Evolutionary conservation across 2,329 filamentous ascomycete species (phyloP).

Genomic region (Microsporum ferrugineum): DNA sequence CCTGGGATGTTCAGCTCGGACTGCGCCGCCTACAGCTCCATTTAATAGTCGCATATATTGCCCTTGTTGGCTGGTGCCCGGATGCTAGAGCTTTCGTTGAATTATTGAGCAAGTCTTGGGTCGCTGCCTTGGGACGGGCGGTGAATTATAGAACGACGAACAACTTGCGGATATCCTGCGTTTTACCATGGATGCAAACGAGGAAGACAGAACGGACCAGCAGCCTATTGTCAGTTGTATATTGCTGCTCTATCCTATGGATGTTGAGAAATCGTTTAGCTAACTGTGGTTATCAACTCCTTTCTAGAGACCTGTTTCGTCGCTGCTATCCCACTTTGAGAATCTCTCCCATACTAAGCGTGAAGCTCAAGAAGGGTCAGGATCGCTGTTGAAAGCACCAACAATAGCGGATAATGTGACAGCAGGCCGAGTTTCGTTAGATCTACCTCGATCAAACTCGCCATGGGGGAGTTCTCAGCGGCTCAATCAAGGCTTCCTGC

Average conservation of each 20-base stretch:
- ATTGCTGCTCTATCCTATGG: background rate
- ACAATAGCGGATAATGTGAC: slow-evolving; percentile 22
- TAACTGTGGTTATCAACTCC: slow-evolving; percentile 7
- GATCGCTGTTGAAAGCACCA: slow-evolving; percentile 22
- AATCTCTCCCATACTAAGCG: slow-evolving; percentile 29
- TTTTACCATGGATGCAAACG: background rate
- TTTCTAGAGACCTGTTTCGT: slow-evolving; percentile 37
- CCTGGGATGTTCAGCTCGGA: background rate
- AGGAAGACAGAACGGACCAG: slow-evolving; percentile 7
- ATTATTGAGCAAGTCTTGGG: background rate
- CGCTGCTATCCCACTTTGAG: slow-evolving; percentile 40
- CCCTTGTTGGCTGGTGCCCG: background rate
- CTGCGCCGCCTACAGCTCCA: background rate
- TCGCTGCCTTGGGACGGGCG: background rate
- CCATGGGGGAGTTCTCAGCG: slow-evolving; percentile 24
- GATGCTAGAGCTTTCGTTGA: background rate
- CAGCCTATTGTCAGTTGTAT: slow-evolving; percentile 11
- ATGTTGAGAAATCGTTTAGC: slow-evolving; percentile 6
- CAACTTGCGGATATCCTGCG: background rate
- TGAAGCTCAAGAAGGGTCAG: slow-evolving; percentile 22
- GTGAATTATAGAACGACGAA: background rate
- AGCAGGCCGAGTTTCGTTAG: slow-evolving; percentile 30
- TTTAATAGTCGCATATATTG: background rate
- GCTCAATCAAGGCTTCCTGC: background rate
- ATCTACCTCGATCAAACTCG: slow-evolving; percentile 31